Conservation (phyloP, 1,284 basidiomycete genomes). For the Ceratobasidium sp. region DNA sequence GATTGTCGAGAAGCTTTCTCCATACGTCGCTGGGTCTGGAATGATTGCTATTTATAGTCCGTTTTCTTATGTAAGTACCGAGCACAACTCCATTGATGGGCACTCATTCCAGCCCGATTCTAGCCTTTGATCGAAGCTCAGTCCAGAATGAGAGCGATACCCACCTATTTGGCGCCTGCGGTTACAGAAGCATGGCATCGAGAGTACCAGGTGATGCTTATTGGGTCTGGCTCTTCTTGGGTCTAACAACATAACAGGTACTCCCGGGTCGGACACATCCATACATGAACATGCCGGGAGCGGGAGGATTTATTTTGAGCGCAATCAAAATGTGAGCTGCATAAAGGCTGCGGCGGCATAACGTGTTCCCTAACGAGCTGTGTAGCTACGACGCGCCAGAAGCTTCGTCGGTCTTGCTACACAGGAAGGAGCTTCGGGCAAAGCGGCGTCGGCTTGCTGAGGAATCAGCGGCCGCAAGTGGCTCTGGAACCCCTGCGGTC, state of each 20-base stretch:
- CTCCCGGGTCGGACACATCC: slow-evolving; percentile 96
- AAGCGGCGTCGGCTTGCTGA: slow-evolving; percentile 28
- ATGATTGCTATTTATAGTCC: slow-evolving; percentile 89
- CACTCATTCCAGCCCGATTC: slow-evolving; percentile 48
- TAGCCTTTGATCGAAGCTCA: slow-evolving; percentile 78
- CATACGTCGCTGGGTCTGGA: slow-evolving; percentile 85
- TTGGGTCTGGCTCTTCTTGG: background rate
- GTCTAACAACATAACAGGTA: slow-evolving; percentile 55
- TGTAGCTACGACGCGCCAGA: slow-evolving; percentile 69
- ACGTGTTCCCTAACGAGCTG: slow-evolving; percentile 17
- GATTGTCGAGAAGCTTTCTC: slow-evolving; percentile 75
- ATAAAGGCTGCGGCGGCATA: slow-evolving; percentile 34
- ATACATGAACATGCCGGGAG: slow-evolving; percentile 89
- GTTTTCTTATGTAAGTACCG: slow-evolving; percentile 68
- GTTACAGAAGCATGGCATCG: slow-evolving; percentile 91
- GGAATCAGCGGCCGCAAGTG: slow-evolving; percentile 1
- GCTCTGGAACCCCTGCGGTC: background rate
- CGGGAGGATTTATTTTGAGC: slow-evolving; percentile 88
- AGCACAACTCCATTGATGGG: background rate
- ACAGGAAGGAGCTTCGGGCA: slow-evolving; percentile 33
- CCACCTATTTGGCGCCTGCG: slow-evolving; percentile 78
- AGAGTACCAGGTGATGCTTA: slow-evolving; percentile 73
- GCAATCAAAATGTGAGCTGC: slow-evolving; percentile 79
- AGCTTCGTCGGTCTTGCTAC: slow-evolving; percentile 57
- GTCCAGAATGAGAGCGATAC: slow-evolving; percentile 68